phyloP scores from a whole-genome alignment of 805 yeast species.

The Hanseniaspora vineae region DNA sequence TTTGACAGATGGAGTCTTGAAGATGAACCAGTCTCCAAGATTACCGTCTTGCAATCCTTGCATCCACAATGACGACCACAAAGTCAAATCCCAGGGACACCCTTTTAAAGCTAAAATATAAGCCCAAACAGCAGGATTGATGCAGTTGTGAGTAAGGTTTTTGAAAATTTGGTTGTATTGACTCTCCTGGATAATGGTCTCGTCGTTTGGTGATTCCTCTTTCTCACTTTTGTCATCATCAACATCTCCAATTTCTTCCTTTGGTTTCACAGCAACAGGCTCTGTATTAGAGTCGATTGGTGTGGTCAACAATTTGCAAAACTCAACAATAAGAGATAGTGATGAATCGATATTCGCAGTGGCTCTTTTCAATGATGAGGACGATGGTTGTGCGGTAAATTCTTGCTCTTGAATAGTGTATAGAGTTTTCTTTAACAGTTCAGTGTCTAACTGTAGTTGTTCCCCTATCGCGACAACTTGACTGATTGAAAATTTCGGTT shows the following conservation, averaged over 20 bases:
- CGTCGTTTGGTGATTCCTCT: not conserved
- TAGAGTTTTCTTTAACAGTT: conserved; percentile 45
- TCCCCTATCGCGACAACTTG: conserved; percentile 43
- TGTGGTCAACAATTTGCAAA: conserved; percentile 17
- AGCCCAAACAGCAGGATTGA: conserved; percentile 20
- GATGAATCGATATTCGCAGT: conserved; percentile 16
- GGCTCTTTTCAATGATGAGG: conserved; percentile 12
- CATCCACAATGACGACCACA: not conserved
- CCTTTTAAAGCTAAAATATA: conserved; percentile 19
- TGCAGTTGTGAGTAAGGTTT: conserved; percentile 13
- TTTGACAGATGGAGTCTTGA: not conserved
- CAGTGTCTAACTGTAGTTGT: conserved; percentile 66
- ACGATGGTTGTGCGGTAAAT: conserved; percentile 10
- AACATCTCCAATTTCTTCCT: not conserved
- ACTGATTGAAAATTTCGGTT: conserved; percentile 11
- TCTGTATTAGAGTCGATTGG: conserved; percentile 21
- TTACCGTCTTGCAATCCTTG: not conserved
- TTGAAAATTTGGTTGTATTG: conserved; percentile 27
- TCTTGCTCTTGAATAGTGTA: conserved; percentile 12
- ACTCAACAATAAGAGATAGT: conserved; percentile 10
- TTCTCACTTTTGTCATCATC: not conserved
- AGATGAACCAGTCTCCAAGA: conserved; percentile 3
- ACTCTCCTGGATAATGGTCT: too few relatives aligned
- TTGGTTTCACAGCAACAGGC: too few relatives aligned
- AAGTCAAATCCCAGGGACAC: not conserved